Percentiles rank a stretch among this genome's conserved stretches.
phyloP scores from a whole-genome alignment of 345 rosid genomes.

The Boechera divaricarpa region DNA sequence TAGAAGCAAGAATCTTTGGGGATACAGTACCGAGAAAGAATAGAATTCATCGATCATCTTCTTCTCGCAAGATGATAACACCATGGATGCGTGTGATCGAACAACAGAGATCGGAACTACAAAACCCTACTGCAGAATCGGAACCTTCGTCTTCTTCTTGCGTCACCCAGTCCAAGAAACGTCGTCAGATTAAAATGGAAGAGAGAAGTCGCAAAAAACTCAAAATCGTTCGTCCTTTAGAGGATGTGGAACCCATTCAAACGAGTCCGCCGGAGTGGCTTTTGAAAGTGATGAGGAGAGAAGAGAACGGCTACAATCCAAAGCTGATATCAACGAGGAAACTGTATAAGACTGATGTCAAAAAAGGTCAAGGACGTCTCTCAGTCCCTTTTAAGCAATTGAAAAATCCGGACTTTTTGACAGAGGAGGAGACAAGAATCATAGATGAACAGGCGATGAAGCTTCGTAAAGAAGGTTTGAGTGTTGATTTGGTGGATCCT shows the following conservation, averaged over 20 bases:
- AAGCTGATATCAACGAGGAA: conserved; percentile 3
- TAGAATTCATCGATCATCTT: neutral
- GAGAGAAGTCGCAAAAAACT: neutral
- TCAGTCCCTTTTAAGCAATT: conserved; percentile 3
- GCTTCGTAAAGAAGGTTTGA: neutral
- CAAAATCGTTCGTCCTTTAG: neutral
- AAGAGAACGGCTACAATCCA: neutral
- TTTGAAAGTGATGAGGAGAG: neutral
- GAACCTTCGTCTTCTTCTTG: conserved; percentile 12
- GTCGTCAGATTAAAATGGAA: neutral
- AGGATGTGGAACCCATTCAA: neutral
- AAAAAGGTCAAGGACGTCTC: neutral
- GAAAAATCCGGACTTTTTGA: neutral
- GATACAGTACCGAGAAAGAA: neutral
- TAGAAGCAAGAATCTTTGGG: neutral
- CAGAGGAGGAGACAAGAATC: neutral
- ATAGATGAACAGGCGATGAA: neutral
- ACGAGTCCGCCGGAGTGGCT: conserved; percentile 18
- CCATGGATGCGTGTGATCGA: neutral
- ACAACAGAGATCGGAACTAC: neutral
- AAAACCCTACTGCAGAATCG: neutral
- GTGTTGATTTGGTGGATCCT: conserved; percentile 28
- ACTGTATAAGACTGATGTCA: conserved; percentile 9
- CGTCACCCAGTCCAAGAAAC: neutral
- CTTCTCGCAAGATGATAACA: neutral